phyloP scores from a whole-genome alignment of 2,329 filamentous ascomycete genomes.

The Cladophialophora psammophila region DNA sequence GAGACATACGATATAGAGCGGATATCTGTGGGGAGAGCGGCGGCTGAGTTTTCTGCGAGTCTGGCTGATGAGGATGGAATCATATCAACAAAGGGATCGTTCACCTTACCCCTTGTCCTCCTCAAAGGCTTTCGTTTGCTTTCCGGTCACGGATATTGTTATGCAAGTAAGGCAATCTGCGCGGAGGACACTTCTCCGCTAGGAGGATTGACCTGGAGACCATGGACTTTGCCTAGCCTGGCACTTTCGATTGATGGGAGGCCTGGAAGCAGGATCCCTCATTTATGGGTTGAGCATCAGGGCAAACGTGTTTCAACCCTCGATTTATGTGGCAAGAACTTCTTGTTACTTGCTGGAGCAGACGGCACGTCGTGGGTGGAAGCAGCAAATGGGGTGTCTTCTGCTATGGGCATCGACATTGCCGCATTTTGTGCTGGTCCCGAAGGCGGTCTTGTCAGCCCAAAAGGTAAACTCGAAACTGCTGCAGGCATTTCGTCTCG shows the following conservation, averaged over 20 bases:
- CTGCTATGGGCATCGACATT: not conserved
- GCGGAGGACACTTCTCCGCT: conserved; percentile 32
- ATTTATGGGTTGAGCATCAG: conserved; percentile 43
- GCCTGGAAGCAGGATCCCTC: conserved; percentile 46
- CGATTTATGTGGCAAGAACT: conserved; percentile 44
- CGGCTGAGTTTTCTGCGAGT: conserved; percentile 26
- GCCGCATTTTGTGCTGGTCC: not conserved
- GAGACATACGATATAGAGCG: conserved; percentile 52
- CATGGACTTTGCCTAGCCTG: conserved; percentile 42
- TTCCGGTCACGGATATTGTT: conserved; percentile 31
- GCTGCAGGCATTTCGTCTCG: conserved; percentile 42
- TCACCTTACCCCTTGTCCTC: conserved; percentile 3
- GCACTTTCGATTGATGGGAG: conserved; percentile 41
- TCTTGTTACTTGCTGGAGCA: conserved; percentile 43
- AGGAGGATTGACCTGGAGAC: conserved; percentile 40
- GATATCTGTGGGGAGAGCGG: conserved; percentile 43
- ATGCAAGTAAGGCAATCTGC: conserved; percentile 27
- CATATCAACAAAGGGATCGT: conserved; percentile 9
- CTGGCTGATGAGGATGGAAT: conserved; percentile 28
- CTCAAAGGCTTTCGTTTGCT: conserved; percentile 25
- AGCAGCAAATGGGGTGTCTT: conserved; percentile 23
- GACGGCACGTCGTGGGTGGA: conserved; percentile 17
- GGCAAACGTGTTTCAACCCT: conserved; percentile 42
- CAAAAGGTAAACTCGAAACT: conserved; percentile 36
- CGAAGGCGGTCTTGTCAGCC: conserved; percentile 29